Evolutionary conservation across 73 alveolate species (phyloP), one percentile per base, ranked within the genome.

Genomic region (Paraurostyla sp.): DNA sequence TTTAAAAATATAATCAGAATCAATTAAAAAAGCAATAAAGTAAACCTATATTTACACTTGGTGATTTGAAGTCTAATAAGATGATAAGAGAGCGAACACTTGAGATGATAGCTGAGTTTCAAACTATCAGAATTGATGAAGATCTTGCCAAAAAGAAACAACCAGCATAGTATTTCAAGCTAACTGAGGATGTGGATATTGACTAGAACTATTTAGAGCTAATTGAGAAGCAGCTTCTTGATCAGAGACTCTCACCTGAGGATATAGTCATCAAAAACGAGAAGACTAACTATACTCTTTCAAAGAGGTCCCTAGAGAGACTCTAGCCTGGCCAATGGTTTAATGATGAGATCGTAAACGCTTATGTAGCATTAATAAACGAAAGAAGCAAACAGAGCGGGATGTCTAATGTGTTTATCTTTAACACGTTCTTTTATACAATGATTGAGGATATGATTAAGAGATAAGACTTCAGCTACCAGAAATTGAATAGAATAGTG

Each of bases 331-430:
- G 80, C 51, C 7, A 36, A 36, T 62, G 80, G 80, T 36, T 62
- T 62, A 62, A 62, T 22, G 80, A 62, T 62, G 80, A 62, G 30
- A 36, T 62, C 18, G 7, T 62, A 62, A 62, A 62, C 30, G 80
- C 80, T 15, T 62, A 62, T 22, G 29, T 25, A 23, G 27, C 16
- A 7, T 50, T 62, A 9, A 25, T 62, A 2, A 62, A 62, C 27
- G 15, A 23, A 3, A 29, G 80, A 29, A 32, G 18, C 29, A 36
- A 29, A 15, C 22, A 62, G 51, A 62, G 29, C 22, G 18, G 25
- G 6, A 3, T 15, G n/a, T 3, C 15, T 50, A 62, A 62, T 62
- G 80, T 36, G 7, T 62, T 7, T 36, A 22, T 62, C 22, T 32
- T 62, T 29, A 62, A 25, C 27, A 62, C 80, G 51, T 62, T 62